Conservation (phyloP, 169 alveolate species). For the Theileria equi region DNA sequence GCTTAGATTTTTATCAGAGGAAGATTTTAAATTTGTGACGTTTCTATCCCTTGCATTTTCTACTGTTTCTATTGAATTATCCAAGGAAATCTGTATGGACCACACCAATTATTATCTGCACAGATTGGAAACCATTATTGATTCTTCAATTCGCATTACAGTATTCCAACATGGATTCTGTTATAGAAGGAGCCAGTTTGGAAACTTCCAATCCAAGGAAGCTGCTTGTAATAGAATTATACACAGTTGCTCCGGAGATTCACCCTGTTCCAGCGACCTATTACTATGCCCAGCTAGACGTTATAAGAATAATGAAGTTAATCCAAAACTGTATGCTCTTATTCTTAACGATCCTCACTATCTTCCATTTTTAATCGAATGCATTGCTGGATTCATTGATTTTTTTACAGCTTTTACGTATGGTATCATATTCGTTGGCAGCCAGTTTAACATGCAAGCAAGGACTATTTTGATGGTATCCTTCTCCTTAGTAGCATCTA, state of each 20-base stretch:
- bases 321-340: slow-evolving; percentile 14
- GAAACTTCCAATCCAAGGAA: too few species aligned
- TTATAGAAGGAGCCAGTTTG: slow-evolving; percentile 18
- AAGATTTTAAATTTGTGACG: neutral
- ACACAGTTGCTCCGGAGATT: neutral
- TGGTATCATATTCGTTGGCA: neutral
- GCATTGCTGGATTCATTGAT: neutral
- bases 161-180: slow-evolving; percentile 57
- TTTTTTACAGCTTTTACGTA: neutral
- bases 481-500: neutral
- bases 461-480: neutral
- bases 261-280: slow-evolving; percentile 11
- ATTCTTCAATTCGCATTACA: slow-evolving; percentile 34
- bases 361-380: neutral
- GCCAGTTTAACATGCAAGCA: neutral
- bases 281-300: slow-evolving; percentile 29
- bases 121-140: slow-evolving; percentile 29
- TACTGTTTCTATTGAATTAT: slow-evolving; percentile 6
- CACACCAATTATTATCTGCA: slow-evolving; percentile 29
- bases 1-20: neutral
- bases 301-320: slow-evolving; percentile 21
- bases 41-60: neutral
- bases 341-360: slow-evolving; percentile 3
- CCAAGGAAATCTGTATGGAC: slow-evolving; percentile 19
- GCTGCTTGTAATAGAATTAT: too few species aligned